These are phyloP conservation scores for Fusarium oligoseptatum DNA, from an alignment of 2,329 filamentous ascomycete species.

Conservation along the genomic window DNA sequence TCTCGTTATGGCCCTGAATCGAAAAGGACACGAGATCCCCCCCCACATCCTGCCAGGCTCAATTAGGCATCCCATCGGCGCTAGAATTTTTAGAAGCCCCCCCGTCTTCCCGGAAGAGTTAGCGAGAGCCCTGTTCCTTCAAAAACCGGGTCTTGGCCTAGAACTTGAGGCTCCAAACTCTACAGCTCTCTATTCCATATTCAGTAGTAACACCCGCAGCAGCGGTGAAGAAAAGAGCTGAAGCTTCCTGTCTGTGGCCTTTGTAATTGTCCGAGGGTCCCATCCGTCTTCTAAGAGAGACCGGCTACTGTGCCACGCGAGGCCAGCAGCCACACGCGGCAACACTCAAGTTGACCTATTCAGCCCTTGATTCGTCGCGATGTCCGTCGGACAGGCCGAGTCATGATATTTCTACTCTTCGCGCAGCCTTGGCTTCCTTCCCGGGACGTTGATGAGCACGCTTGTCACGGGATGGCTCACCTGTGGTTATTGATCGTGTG, in stretches of 20 bases:
- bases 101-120: slow-evolving; percentile 29
- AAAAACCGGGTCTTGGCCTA: slow-evolving; percentile 11
- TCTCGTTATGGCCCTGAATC: neutral
- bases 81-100: slow-evolving; percentile 42
- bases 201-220: neutral
- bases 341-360: neutral
- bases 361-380: neutral
- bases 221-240: neutral
- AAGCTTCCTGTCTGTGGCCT: neutral
- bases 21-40: slow-evolving; percentile 9
- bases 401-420: neutral
- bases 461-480: neutral
- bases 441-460: neutral
- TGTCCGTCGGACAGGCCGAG: neutral
- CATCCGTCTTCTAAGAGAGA: neutral
- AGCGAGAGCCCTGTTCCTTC: slow-evolving; percentile 1
- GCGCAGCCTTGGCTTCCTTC: neutral
- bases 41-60: slow-evolving; percentile 33
- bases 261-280: neutral
- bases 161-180: neutral
- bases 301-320: neutral
- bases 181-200: neutral
- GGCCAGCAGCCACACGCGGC: neutral
- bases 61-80: slow-evolving; percentile 31
- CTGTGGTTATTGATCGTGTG: neutral